A percentile compares a stretch with the other conserved stretches of the same genome.
Conservation (phyloP, 192 early-diverging fungal genomes). For the Coemansia sp. region DNA sequence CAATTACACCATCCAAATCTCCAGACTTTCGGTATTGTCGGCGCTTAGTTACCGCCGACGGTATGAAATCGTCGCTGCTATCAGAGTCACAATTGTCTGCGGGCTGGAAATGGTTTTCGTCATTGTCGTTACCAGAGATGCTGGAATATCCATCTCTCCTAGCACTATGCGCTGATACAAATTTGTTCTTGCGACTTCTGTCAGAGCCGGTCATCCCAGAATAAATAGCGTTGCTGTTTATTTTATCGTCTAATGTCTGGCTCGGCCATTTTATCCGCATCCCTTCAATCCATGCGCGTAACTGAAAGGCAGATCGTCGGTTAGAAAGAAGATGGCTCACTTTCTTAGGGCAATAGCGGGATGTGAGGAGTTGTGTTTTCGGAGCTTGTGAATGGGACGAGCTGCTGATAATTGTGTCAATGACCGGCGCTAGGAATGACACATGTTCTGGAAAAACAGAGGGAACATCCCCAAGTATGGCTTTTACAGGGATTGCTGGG, state of each 20-base stretch:
- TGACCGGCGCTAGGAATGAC: conserved; percentile 29
- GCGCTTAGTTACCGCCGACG: neutral
- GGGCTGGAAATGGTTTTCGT: neutral
- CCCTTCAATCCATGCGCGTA: conserved; percentile 51
- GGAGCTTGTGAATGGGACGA: neutral
- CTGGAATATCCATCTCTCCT: neutral
- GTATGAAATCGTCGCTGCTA: conserved; percentile 50
- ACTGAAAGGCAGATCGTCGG: conserved; percentile 20
- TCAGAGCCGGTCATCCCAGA: neutral
- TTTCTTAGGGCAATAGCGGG: conserved; percentile 37
- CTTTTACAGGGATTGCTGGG: neutral
- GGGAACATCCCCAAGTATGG: neutral
- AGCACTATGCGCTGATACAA: neutral
- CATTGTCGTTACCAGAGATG: neutral
- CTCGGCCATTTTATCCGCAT: conserved; percentile 40
- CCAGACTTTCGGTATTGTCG: conserved; percentile 3
- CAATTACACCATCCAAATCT: conserved; percentile 28
- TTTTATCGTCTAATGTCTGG: neutral
- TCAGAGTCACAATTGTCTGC: conserved; percentile 2
- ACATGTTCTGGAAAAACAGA: conserved; percentile 23
- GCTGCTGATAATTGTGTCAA: conserved; percentile 15
- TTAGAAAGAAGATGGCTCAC: conserved; percentile 43
- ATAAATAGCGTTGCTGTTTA: neutral
- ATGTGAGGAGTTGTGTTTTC: conserved; percentile 24
- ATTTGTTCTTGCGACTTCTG: neutral